Base-by-base conservation (phyloP, 257 asterid genomes). In the Solanum tacnaense region DNA sequence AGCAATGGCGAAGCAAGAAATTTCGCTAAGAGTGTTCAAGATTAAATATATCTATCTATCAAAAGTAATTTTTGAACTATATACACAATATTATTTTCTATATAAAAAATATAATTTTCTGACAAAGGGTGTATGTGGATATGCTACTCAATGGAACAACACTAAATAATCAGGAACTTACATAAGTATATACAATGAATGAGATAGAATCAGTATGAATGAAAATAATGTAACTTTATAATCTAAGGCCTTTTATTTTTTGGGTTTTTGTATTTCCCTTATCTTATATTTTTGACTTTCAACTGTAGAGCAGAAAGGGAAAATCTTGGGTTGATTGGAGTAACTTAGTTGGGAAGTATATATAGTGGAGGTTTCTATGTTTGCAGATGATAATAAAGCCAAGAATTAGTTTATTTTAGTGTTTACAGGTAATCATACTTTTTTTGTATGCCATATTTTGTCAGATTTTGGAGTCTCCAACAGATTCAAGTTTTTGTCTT, bases 401-500 rank as follows among this genome's bases (percentile, higher is more conserved):
- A 87, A 90, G 87, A 88, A 71, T 20, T 44, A 87, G 93, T 89
- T 76, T 88, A 92, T 88, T 67, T 87, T 88, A 62, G 71, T 44
- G 75, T 84, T 81, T 79, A 84, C 39, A 84, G 76, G 73, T 16
- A 13, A 67, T 65, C 60, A n/a, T 20, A 31, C 79, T 34, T 85
- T 56, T 35, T 79, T 31, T 86, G 27, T 44, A 88, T 92, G 83
- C 94, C 76, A 27, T 36, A 34, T 74, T 88, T 89, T 90, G 93
- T 90, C 94, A 85, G 72, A 87, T 85, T 76, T 85, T 89, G 88
- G 86, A 52, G 71, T 20, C 13, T 52, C 49, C 46, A 12, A 87
- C 41, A 60, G 6, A 72, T 29, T 25, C 73, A 88, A 49, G 15
- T 18, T 36, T 52, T 71, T 25, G 36, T 35, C 83, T 88, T 74